Evolutionary conservation across 345 rosid genomes (phyloP), one percentile per base, ranked within the genome.

Genomic region (Pelargonium nanum): DNA sequence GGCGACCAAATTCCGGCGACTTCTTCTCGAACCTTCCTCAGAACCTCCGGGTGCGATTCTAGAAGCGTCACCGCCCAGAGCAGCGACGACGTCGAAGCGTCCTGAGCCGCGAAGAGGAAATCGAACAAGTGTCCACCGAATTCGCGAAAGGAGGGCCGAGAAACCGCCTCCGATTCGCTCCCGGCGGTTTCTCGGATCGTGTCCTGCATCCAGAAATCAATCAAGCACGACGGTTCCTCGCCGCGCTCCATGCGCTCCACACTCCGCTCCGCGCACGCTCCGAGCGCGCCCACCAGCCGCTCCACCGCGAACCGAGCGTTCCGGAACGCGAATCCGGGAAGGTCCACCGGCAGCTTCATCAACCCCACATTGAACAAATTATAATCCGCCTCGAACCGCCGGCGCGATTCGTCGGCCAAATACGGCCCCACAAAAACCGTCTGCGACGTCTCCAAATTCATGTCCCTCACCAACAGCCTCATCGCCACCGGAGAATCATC

Each of bases 361-460:
- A 77, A 52, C 13, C 97, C 97, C 15, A 75, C 65, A 61, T 88
- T 91, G 75, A 91, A 91, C n/a, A 84, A 58, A 57, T 81, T 81
- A 74, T 88, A 91, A 55, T 91, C 96, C 52, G 7, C 59, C 6
- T 76, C 69, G 60, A 88, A 91, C 56, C 62, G 63, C 2, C 44
- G 48, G 20, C 85, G 69, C 0, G 72, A 80, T 24, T 78, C 73
- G 1, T 21, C 20, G 28, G 57, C 59, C 19, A 91, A 66, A 60
- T 91, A 91, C 1, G 81, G 84, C 6, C 97, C 97, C 0, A 78
- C 93, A 58, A 91, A 80, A 26, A 88, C 98, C 0, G 91, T 83
- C 74, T 91, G 96, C 1, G 98, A 91, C 23, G 95, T 88, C 58
- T 91, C 94, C 0, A 91, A 84, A 67, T 91, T 88, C 72, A 91